Evolutionary conservation across 2,329 filamentous ascomycete genomes (phyloP).

Genomic region (Ceratocystis papillata): DNA sequence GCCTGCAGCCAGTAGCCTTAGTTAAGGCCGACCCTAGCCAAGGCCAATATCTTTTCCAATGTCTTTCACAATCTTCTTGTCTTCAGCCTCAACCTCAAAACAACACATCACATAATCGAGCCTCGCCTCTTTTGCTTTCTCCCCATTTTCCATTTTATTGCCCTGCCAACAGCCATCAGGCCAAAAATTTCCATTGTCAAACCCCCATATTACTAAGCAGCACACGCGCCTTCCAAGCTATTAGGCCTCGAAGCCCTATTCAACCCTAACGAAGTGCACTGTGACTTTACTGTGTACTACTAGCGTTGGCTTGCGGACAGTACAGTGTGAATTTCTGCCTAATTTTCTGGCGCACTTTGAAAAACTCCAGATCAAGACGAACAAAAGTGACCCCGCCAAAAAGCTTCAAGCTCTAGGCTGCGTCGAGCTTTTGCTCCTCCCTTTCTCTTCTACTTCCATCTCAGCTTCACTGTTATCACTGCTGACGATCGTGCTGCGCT

Average conservation of each 20-base stretch:
- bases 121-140: too few species aligned
- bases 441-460: neutral
- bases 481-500: neutral
- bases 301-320: neutral
- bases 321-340: neutral
- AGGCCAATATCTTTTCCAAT: too few species aligned
- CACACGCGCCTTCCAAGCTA: neutral
- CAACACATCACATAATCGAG: too few species aligned
- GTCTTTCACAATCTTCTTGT: too few species aligned
- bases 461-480: neutral
- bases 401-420: neutral
- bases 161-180: too few species aligned
- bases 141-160: too few species aligned
- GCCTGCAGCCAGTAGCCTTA: too few species aligned
- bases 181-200: too few species aligned
- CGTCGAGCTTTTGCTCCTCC: neutral
- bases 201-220: too few species aligned
- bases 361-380: neutral
- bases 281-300: neutral
- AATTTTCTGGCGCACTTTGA: too few species aligned
- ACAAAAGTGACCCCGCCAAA: slow-evolving; percentile 7
- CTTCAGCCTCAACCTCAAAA: too few species aligned
- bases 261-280: neutral
- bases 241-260: neutral
- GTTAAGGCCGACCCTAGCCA: too few species aligned